phyloP scores from a whole-genome alignment of 2,329 filamentous ascomycete species.

The Cladosporium sp. region DNA sequence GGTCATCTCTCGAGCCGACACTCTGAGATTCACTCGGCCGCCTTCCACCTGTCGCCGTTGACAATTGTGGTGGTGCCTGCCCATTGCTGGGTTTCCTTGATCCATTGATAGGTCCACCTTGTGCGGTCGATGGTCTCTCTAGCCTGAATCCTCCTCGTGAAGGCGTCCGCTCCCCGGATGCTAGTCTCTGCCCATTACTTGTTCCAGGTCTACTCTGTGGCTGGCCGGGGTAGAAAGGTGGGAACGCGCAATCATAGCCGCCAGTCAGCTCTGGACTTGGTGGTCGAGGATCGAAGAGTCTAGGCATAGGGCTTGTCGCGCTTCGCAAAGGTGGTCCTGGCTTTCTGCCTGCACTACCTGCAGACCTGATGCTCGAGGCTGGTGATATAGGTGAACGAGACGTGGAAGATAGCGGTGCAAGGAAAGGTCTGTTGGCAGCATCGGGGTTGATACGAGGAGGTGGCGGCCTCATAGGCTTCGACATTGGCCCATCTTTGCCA shows the following conservation, averaged over 20 bases:
- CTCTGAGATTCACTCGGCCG: conserved; percentile 11
- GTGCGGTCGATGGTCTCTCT: conserved; percentile 24
- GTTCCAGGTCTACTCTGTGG: conserved; percentile 23
- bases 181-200: conserved; percentile 31
- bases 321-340: conserved; percentile 29
- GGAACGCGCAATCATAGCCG: conserved; percentile 56
- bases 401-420: conserved; percentile 47
- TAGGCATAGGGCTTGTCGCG: conserved; percentile 36
- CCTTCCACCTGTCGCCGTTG: neutral
- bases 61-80: neutral
- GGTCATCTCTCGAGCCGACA: conserved; percentile 2
- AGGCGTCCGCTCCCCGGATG: conserved; percentile 31
- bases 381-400: conserved; percentile 54
- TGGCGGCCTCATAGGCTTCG: conserved; percentile 16
- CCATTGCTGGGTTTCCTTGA: conserved; percentile 18
- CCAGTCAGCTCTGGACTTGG: conserved; percentile 46
- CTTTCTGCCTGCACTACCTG: conserved; percentile 31
- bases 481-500: conserved; percentile 2
- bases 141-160: conserved; percentile 30
- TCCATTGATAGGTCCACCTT: conserved; percentile 11
- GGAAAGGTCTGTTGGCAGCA: conserved; percentile 35
- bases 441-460: conserved; percentile 36
- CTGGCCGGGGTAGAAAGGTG: conserved; percentile 47
- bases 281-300: conserved; percentile 36
- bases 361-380: conserved; percentile 36